Evolutionary conservation across 2,329 filamentous ascomycete genomes (phyloP).

Genomic region (Fusarium humuli): DNA sequence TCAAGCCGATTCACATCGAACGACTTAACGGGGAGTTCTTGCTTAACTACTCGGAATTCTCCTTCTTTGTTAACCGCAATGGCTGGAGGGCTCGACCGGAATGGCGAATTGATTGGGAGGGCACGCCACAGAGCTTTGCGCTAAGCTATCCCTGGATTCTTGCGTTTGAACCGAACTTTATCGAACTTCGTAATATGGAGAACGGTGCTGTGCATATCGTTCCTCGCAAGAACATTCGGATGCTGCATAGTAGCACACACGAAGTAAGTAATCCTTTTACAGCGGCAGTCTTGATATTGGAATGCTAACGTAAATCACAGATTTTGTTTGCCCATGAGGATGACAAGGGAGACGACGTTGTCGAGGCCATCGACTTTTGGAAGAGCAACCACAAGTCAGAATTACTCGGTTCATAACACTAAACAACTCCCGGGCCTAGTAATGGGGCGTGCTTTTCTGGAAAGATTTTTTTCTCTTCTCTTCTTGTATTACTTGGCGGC

Average conservation of each 20-base stretch:
- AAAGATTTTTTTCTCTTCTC: slow-evolving; percentile 34
- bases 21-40: slow-evolving; percentile 96
- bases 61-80: slow-evolving; percentile 98
- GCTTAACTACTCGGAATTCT: slow-evolving; percentile 98
- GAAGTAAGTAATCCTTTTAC: slow-evolving; percentile 71
- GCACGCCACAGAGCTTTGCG: slow-evolving; percentile 89
- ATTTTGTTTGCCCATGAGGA: slow-evolving; percentile 98
- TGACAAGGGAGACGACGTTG: slow-evolving; percentile 90
- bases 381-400: slow-evolving; percentile 70
- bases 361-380: slow-evolving; percentile 98
- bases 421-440: slow-evolving; percentile 14
- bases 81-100: slow-evolving; percentile 96
- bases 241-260: slow-evolving; percentile 96
- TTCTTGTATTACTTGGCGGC: slow-evolving; percentile 48
- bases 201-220: slow-evolving; percentile 95
- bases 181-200: slow-evolving; percentile 95
- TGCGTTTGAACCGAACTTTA: slow-evolving; percentile 96
- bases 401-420: slow-evolving; percentile 45
- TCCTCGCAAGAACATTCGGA: slow-evolving; percentile 94
- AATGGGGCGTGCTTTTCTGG: slow-evolving; percentile 43
- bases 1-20: slow-evolving; percentile 96
- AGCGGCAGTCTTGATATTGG: background rate
- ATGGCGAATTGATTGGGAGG: slow-evolving; percentile 98
- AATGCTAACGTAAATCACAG: slow-evolving; percentile 60
- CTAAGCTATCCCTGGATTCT: slow-evolving; percentile 97